These are phyloP conservation scores for Paecilomyces fulvus DNA, from an alignment of 2,329 filamentous ascomycete genomes.

Conservation along the genomic window DNA sequence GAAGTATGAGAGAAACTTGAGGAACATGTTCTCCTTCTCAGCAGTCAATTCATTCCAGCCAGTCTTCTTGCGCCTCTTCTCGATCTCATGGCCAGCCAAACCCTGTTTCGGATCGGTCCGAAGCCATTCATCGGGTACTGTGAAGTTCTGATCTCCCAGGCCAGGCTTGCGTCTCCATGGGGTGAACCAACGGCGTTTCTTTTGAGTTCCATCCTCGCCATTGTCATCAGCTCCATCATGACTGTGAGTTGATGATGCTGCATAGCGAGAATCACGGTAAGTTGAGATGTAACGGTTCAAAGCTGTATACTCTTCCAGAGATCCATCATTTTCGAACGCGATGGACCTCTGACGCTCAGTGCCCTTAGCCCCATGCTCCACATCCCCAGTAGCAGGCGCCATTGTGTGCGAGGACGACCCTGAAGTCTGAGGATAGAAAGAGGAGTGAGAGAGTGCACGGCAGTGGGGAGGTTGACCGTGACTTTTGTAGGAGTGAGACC, in stretches of 20 bases:
- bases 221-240: slow-evolving; percentile 27
- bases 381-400: neutral
- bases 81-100: slow-evolving; percentile 49
- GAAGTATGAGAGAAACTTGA: slow-evolving; percentile 65
- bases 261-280: slow-evolving; percentile 48
- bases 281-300: slow-evolving; percentile 56
- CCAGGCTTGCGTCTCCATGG: slow-evolving; percentile 35
- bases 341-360: neutral
- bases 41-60: slow-evolving; percentile 61
- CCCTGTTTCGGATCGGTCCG: slow-evolving; percentile 56
- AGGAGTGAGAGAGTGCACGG: neutral
- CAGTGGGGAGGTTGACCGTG: neutral
- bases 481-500: neutral
- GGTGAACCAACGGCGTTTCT: slow-evolving; percentile 48
- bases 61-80: slow-evolving; percentile 51
- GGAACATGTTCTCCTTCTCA: slow-evolving; percentile 61
- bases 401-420: neutral
- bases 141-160: slow-evolving; percentile 15
- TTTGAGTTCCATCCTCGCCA: slow-evolving; percentile 29
- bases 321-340: neutral
- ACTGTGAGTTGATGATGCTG: slow-evolving; percentile 21
- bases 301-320: slow-evolving; percentile 51
- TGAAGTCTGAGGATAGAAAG: neutral
- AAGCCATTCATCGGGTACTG: slow-evolving; percentile 54
- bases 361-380: neutral